These are phyloP conservation scores for Coemansia sp. DNA, from an alignment of 192 early-diverging fungal genomes.

Conservation along the genomic window DNA sequence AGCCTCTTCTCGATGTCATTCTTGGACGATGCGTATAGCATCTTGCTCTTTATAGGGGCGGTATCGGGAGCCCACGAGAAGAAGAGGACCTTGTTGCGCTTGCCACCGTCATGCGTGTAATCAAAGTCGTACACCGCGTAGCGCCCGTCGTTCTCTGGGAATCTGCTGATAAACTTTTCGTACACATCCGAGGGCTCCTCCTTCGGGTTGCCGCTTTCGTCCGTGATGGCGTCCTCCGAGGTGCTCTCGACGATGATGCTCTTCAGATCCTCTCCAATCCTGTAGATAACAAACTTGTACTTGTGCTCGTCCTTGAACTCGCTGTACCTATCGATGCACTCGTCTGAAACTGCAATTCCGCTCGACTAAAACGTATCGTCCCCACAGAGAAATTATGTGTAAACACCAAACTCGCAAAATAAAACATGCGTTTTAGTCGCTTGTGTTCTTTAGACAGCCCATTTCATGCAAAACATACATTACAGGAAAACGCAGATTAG, in stretches of 20 bases:
- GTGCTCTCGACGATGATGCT: constrained; percentile 64
- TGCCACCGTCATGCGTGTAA: constrained; percentile 61
- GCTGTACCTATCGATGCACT: constrained; percentile 67
- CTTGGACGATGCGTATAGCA: constrained; percentile 90
- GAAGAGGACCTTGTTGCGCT: constrained; percentile 87
- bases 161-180: constrained; percentile 65
- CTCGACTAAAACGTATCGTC: constrained; percentile 60
- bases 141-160: constrained; percentile 74
- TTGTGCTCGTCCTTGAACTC: constrained; percentile 66
- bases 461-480: not conserved
- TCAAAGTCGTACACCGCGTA: constrained; percentile 92
- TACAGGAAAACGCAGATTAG: not conserved
- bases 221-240: constrained; percentile 58
- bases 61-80: constrained; percentile 84
- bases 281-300: constrained; percentile 77
- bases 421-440: too few species aligned
- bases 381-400: too few species aligned
- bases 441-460: too few species aligned
- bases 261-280: constrained; percentile 69
- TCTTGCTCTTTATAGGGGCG: constrained; percentile 78
- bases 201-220: constrained; percentile 62
- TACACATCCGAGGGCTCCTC: constrained; percentile 51
- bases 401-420: too few species aligned
- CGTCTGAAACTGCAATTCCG: constrained; percentile 70
- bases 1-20: constrained; percentile 74